Evolutionary conservation across 352 stramenopile species (phyloP).

Genomic region (Globisporangium recalcitrans): DNA sequence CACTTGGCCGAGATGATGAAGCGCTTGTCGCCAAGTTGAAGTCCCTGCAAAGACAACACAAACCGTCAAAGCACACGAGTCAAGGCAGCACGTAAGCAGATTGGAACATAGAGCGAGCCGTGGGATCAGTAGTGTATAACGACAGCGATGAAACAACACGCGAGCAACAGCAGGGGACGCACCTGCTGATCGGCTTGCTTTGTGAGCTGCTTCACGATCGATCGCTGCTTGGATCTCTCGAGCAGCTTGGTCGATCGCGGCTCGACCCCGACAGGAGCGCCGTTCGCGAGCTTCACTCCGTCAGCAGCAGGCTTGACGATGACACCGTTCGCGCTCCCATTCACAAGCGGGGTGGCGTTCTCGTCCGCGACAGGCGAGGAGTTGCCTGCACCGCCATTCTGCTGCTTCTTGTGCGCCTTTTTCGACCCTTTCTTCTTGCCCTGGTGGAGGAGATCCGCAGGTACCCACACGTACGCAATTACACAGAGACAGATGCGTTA

Average conservation of each 20-base stretch:
- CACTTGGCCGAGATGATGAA: constrained; percentile 77
- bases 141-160: background rate
- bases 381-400: constrained; percentile 23
- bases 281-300: constrained; percentile 7
- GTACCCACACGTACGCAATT: background rate
- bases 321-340: constrained; percentile 7
- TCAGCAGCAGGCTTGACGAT: background rate
- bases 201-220: constrained; percentile 51
- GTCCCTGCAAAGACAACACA: constrained; percentile 20
- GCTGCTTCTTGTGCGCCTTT: constrained; percentile 50
- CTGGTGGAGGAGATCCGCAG: background rate
- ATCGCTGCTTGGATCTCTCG: constrained; percentile 38
- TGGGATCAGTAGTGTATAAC: background rate
- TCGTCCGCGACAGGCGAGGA: constrained; percentile 1
- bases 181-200: constrained; percentile 56
- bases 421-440: constrained; percentile 46
- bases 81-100: background rate
- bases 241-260: constrained; percentile 22
- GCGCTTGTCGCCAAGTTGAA: constrained; percentile 74
- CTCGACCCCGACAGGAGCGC: constrained; percentile 11
- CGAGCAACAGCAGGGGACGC: background rate
- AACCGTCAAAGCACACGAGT: background rate
- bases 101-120: background rate
- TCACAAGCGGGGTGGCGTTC: constrained; percentile 3
- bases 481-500: background rate